Evolutionary conservation across 257 asterid species (phyloP), one percentile per base, ranked within the genome.

Genomic region (Solanum pinnatisectum): DNA sequence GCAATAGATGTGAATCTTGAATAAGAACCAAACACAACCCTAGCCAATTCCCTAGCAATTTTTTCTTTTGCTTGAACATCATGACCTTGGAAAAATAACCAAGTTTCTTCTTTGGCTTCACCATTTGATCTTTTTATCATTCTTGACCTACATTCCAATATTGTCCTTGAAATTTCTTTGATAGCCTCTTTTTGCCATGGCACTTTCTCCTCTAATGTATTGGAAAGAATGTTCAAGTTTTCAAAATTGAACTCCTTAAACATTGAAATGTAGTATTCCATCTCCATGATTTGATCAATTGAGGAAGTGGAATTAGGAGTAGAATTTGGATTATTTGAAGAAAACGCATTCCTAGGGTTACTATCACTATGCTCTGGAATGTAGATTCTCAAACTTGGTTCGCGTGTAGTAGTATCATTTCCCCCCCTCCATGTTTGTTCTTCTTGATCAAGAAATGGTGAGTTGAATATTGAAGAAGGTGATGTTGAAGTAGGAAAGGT

Each of bases 141-240:
- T 25, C 98, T 93, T 1, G 98, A 96, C 86, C 99, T 89, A 94
- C 96, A 95, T 86, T 92, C 96, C 39, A 95, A 89, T 25, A 96
- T 87, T 1, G 97, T 93, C 33, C 93, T 95, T 1, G 93, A 93
- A 5, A 96, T 92, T 12, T 94, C 95, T 1, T 92, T 91, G 32
- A 95, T 91, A 35, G 93, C 87, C 10, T 93, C 91, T 49, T 85
- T 94, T 84, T 94, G 96, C 92, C 94, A 91, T 10, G 98, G 95
- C 10, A 93, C 96, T 71, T 92, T 93, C 65, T 92, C 90, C 92
- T 94, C 97, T 87, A 96, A 86, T 32, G 95, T 98, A 63, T 92
- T 91, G 92, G 98, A 91, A 18, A 96, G 52, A 33, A 70, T 90
- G 10, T 92, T 95, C 35, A 95, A 71, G 83, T 94, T 94, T 77